phyloP scores from a whole-genome alignment of 2,329 filamentous ascomycete species.

The Epichloe sp. region DNA sequence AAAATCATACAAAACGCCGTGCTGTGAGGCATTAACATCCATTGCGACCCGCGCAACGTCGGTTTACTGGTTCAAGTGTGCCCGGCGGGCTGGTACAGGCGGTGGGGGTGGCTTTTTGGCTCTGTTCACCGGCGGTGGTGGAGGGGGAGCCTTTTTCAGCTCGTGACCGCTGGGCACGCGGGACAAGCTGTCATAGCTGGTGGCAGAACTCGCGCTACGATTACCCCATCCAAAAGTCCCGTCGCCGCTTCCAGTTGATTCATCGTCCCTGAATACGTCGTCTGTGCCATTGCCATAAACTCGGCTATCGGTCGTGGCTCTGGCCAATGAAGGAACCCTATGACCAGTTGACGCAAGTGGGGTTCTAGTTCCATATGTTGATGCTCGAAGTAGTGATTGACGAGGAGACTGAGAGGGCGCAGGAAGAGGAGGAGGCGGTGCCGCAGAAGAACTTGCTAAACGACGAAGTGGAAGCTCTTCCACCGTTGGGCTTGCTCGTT shows the following conservation, averaged over 20 bases:
- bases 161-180: slow-evolving; percentile 10
- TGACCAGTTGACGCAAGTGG: slow-evolving; percentile 8
- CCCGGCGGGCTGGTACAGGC: slow-evolving; percentile 20
- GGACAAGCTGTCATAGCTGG: slow-evolving; percentile 38
- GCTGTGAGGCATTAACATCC: neutral
- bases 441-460: slow-evolving; percentile 17
- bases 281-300: slow-evolving; percentile 19
- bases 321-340: slow-evolving; percentile 28
- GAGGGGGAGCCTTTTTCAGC: slow-evolving; percentile 44
- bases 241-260: slow-evolving; percentile 35
- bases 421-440: slow-evolving; percentile 20
- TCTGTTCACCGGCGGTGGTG: slow-evolving; percentile 36
- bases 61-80: slow-evolving; percentile 11
- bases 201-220: slow-evolving; percentile 41
- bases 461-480: slow-evolving; percentile 33
- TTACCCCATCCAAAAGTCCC: slow-evolving; percentile 38
- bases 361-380: slow-evolving; percentile 3
- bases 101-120: slow-evolving; percentile 26
- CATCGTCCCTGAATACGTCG: slow-evolving; percentile 37
- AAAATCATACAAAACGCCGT: neutral
- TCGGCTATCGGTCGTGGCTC: slow-evolving; percentile 25
- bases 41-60: slow-evolving; percentile 1
- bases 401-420: slow-evolving; percentile 17
- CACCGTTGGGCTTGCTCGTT: slow-evolving; percentile 9
- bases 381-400: neutral